These are phyloP conservation scores for Coemansia guatemalensis DNA, from an alignment of 192 early-diverging fungal species.

Conservation along the genomic window DNA sequence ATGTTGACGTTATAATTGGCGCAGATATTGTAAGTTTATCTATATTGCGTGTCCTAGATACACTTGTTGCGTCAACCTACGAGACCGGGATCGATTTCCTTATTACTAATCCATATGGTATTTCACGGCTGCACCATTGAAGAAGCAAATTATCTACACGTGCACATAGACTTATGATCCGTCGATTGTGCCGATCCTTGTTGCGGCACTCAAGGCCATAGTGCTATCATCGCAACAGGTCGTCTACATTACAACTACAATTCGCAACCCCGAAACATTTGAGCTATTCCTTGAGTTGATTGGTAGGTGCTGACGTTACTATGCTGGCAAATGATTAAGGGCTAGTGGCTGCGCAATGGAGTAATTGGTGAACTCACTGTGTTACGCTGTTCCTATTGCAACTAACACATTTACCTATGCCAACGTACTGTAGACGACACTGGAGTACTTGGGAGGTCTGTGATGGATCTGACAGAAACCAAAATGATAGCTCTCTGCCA, in stretches of 20 bases:
- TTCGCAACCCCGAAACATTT: constrained; percentile 47
- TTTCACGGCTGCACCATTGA: background rate
- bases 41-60: background rate
- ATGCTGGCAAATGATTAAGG: background rate
- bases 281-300: constrained; percentile 36
- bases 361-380: background rate
- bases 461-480: constrained; percentile 38
- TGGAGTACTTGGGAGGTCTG: constrained; percentile 41
- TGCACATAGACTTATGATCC: constrained; percentile 46
- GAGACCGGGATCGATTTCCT: background rate
- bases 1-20: constrained; percentile 47
- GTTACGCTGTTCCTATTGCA: background rate
- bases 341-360: background rate
- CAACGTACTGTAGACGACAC: constrained; percentile 30
- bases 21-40: constrained; percentile 46
- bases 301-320: constrained; percentile 21
- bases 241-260: constrained; percentile 39
- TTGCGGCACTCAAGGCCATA: constrained; percentile 35
- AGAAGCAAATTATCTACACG: background rate
- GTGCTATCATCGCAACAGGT: constrained; percentile 39
- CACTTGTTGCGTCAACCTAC: background rate
- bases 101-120: constrained; percentile 1
- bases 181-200: constrained; percentile 37
- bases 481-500: constrained; percentile 38
- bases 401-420: background rate